A percentile compares a stretch with the other conserved stretches of the same genome.
These are phyloP conservation scores for Colletotrichum tropicicola DNA, from an alignment of 2,329 filamentous ascomycete genomes.

Conservation along the genomic window DNA sequence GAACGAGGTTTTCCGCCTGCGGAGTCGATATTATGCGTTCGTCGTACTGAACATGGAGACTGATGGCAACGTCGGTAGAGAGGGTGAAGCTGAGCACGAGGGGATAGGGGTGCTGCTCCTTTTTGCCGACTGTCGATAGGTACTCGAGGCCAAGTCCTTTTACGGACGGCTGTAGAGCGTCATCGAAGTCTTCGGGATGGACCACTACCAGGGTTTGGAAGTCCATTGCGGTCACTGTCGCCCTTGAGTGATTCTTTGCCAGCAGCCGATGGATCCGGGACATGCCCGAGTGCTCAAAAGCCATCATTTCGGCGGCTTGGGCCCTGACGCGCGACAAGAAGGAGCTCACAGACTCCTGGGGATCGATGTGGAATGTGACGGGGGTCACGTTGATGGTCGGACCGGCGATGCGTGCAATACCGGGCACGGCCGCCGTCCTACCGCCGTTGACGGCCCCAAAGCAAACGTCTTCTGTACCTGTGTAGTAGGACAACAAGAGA, in stretches of 20 bases:
- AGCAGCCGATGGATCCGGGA: slow-evolving; percentile 17
- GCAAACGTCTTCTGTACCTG: slow-evolving; percentile 35
- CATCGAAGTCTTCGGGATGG: slow-evolving; percentile 29
- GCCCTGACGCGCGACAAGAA: slow-evolving; percentile 29
- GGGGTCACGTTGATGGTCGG: slow-evolving; percentile 42
- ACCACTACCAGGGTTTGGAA: slow-evolving; percentile 43
- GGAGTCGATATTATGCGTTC: background rate
- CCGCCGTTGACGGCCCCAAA: slow-evolving; percentile 42
- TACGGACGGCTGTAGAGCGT: too few species aligned
- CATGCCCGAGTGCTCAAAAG: slow-evolving; percentile 36
- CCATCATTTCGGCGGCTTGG: slow-evolving; percentile 32
- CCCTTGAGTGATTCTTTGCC: slow-evolving; percentile 2
- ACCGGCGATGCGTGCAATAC: slow-evolving; percentile 38
- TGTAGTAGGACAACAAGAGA: slow-evolving; percentile 46
- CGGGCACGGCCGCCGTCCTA: slow-evolving; percentile 36
- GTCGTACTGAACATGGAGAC: background rate
- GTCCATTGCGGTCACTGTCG: slow-evolving; percentile 27
- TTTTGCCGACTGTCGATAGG: too few species aligned
- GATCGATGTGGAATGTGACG: slow-evolving; percentile 31
- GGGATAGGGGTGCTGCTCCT: background rate
- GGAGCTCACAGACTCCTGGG: background rate
- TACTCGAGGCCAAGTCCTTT: background rate
- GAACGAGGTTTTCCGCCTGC: background rate
- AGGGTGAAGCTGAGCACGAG: background rate
- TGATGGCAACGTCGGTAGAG: background rate